A percentile compares a stretch with the other conserved stretches of the same genome.
These are phyloP conservation scores for Wickerhamomyces bisporus DNA, from an alignment of 805 yeast genomes.

Conservation along the genomic window DNA sequence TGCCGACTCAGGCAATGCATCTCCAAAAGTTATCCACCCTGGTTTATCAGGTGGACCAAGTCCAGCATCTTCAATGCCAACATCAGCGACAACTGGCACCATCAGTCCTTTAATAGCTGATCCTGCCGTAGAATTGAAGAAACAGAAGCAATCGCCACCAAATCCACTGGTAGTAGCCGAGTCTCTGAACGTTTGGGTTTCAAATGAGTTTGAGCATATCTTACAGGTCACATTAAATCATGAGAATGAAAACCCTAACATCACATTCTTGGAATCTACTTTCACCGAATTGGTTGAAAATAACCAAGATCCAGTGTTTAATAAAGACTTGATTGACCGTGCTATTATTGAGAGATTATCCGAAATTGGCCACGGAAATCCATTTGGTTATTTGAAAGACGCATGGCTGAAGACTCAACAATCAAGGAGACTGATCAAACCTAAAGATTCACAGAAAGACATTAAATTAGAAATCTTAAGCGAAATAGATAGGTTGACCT, in stretches of 20 bases:
- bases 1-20: neutral
- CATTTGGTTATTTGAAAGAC: conserved; percentile 43
- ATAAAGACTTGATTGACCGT: conserved; percentile 34
- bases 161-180: neutral
- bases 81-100: neutral
- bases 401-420: conserved; percentile 39
- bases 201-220: conserved; percentile 10
- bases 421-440: conserved; percentile 37
- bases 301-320: conserved; percentile 15
- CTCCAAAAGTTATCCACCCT: too few species aligned
- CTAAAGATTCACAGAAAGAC: conserved; percentile 34
- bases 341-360: conserved; percentile 51
- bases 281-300: conserved; percentile 20
- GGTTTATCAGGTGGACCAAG: neutral
- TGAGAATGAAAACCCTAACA: conserved; percentile 7
- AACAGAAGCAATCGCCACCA: neutral
- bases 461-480: conserved; percentile 37
- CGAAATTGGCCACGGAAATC: conserved; percentile 43
- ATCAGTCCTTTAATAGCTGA: neutral
- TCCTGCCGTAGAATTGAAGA: neutral
- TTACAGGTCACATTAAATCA: conserved; percentile 18
- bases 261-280: conserved; percentile 18
- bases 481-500: conserved; percentile 42
- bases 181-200: conserved; percentile 4
- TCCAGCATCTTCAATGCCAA: neutral